phyloP scores from a whole-genome alignment of 306 rosid genomes.

The Medicago lupulina region DNA sequence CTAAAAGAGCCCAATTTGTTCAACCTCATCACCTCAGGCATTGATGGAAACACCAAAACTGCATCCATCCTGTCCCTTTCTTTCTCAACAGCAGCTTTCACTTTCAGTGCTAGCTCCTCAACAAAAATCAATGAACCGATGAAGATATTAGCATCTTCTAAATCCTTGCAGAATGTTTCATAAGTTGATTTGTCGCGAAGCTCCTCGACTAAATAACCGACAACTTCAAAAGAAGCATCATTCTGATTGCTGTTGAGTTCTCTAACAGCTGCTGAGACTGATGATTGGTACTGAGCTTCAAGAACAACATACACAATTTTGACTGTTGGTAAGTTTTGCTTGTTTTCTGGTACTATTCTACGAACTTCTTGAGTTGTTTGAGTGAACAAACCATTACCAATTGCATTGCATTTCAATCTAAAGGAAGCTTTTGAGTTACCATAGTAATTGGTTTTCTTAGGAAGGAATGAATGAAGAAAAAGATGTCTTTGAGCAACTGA shows the following conservation, averaged over 20 bases:
- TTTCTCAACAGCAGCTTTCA: conserved; percentile 86
- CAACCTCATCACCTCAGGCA: conserved; percentile 98
- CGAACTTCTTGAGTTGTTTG: conserved; percentile 94
- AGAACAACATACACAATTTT: conserved; percentile 89
- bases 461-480: conserved; percentile 90
- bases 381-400: conserved; percentile 94
- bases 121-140: conserved; percentile 95
- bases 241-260: conserved; percentile 58
- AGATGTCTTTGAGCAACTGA: conserved; percentile 69
- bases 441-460: conserved; percentile 56
- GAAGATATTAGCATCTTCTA: conserved; percentile 87
- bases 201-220: conserved; percentile 95
- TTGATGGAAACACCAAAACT: conserved; percentile 94
- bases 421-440: conserved; percentile 51
- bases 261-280: conserved; percentile 81
- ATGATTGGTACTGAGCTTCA: conserved; percentile 97
- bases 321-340: conserved; percentile 66
- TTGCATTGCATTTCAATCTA: conserved; percentile 74
- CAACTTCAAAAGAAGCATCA: conserved; percentile 78
- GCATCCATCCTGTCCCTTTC: conserved; percentile 92
- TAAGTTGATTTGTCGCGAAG: conserved; percentile 69
- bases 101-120: conserved; percentile 91
- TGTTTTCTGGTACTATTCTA: conserved; percentile 76
- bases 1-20: conserved; percentile 90
- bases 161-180: conserved; percentile 71